phyloP scores from a whole-genome alignment of 371 early-diverging fungal genomes.

The Mucor saturninus region DNA sequence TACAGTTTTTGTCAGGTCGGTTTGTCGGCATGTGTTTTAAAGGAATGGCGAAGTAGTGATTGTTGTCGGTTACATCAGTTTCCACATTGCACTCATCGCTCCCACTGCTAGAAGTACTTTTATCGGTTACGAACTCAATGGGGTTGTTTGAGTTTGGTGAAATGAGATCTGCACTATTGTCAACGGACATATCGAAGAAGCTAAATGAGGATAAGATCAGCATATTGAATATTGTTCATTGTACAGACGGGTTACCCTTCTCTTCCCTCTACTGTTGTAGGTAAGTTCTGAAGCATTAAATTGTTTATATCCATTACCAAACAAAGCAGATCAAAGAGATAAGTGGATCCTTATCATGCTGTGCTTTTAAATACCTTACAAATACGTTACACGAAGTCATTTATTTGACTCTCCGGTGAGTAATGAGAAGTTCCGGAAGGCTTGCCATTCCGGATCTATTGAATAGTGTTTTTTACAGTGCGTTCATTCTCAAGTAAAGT shows the following conservation, averaged over 20 bases:
- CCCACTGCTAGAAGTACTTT: background rate
- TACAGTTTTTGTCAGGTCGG: slow-evolving; percentile 1
- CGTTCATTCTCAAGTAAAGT: too few relatives aligned
- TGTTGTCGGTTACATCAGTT: background rate
- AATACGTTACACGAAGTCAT: too few relatives aligned
- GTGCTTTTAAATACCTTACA: too few relatives aligned
- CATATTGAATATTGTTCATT: background rate
- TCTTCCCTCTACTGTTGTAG: slow-evolving; percentile 5
- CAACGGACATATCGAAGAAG: slow-evolving; percentile 14
- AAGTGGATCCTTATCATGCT: background rate
- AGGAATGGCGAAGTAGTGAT: background rate
- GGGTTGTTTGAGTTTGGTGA: background rate
- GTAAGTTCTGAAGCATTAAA: background rate
- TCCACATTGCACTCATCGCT: background rate
- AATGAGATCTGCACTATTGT: background rate
- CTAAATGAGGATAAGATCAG: background rate
- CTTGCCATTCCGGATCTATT: too few relatives aligned
- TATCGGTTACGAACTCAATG: background rate
- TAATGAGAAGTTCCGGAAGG: too few relatives aligned
- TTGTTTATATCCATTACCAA: background rate
- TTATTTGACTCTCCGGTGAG: too few relatives aligned
- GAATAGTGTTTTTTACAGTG: background rate
- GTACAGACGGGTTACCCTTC: slow-evolving; percentile 3
- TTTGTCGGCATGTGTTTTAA: background rate
- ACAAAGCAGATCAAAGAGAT: background rate